Percentiles rank a stretch among this genome's conserved stretches.
These are phyloP conservation scores for Sporisorium iseilematis-ciliati DNA, from an alignment of 1,284 basidiomycete genomes.

Conservation along the genomic window DNA sequence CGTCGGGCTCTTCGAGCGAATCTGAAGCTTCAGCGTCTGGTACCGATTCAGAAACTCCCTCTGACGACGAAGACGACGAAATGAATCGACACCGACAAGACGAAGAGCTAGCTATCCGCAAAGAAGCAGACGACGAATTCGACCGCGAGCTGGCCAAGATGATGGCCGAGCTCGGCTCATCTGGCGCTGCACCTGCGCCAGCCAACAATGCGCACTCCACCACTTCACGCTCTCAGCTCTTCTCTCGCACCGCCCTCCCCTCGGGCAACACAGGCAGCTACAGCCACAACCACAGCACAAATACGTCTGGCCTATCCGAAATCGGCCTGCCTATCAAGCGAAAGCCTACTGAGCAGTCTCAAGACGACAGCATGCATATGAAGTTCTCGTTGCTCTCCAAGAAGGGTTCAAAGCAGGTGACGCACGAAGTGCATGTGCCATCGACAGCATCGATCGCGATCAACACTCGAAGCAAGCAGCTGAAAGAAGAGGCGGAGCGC, in stretches of 20 bases:
- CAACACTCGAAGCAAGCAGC: constrained; percentile 61
- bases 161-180: constrained; percentile 75
- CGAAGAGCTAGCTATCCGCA: constrained; percentile 71
- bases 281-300: constrained; percentile 67
- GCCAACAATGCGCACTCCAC: neutral
- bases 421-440: constrained; percentile 61
- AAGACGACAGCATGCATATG: constrained; percentile 75
- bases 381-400: constrained; percentile 94
- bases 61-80: constrained; percentile 46
- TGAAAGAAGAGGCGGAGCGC: constrained; percentile 61
- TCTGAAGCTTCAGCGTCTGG: constrained; percentile 23
- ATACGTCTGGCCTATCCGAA: constrained; percentile 74
- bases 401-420: constrained; percentile 89
- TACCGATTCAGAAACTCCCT: constrained; percentile 10
- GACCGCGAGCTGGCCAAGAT: constrained; percentile 95
- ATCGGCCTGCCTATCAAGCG: constrained; percentile 71
- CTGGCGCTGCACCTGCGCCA: constrained; percentile 8
- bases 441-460: constrained; percentile 60
- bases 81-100: constrained; percentile 59
- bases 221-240: constrained; percentile 23
- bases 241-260: constrained; percentile 22
- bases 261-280: constrained; percentile 23
- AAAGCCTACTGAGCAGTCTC: constrained; percentile 72
- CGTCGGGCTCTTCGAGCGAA: constrained; percentile 12
- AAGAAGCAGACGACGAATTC: constrained; percentile 92